Evolutionary conservation across 768 basidiomycete genomes (phyloP).

Genomic region (Pleurotus eryngii): DNA sequence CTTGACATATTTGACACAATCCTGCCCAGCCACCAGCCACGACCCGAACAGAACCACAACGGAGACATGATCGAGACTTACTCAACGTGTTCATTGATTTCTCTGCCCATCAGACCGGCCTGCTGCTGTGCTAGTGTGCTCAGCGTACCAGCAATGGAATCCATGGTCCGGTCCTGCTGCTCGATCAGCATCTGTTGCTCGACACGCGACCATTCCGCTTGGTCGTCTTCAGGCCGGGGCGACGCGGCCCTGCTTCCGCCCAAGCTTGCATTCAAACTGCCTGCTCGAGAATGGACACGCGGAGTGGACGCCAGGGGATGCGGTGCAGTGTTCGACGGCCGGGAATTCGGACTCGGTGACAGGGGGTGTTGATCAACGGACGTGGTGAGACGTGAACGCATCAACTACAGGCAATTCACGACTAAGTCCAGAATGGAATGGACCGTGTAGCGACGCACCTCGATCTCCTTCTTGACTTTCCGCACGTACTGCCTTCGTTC

Average conservation of each 20-base stretch:
- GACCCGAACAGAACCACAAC: not conserved
- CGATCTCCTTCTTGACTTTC: constrained; percentile 70
- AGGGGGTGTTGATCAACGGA: not conserved
- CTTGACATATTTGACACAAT: not conserved
- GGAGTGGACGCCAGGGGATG: not conserved
- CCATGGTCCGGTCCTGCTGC: constrained; percentile 88
- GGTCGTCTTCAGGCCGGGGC: constrained; percentile 51
- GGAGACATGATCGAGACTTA: constrained; percentile 26
- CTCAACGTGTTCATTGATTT: constrained; percentile 92
- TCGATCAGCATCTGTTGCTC: constrained; percentile 88
- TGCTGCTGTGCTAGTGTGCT: constrained; percentile 87
- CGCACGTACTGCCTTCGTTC: constrained; percentile 74
- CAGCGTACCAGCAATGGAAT: constrained; percentile 83
- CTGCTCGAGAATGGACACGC: constrained; percentile 5
- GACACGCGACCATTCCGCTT: constrained; percentile 77
- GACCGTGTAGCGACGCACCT: constrained; percentile 46
- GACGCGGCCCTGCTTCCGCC: constrained; percentile 27
- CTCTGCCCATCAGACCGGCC: constrained; percentile 91
- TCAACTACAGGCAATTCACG: not conserved
- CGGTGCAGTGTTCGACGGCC: not conserved
- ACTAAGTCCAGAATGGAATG: not conserved
- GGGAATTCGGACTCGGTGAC: constrained; percentile 4
- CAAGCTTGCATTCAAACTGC: not conserved
- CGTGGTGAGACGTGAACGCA: not conserved
- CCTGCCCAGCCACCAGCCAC: not conserved